Conservation (phyloP, 805 yeast species). For the Diddensiella caesifluorescens region DNA sequence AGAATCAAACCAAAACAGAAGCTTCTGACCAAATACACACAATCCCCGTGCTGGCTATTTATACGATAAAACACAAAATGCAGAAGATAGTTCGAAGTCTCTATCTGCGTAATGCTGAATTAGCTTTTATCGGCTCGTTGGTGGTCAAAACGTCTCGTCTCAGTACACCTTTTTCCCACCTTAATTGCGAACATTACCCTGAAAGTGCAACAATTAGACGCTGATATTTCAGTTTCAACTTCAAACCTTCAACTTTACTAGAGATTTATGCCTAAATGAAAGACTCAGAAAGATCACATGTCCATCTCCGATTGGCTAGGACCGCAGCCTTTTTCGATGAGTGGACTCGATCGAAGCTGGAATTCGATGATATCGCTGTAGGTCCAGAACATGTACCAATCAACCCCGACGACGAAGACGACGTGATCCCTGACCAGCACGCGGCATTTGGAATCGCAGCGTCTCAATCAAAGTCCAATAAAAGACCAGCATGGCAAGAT, state of each 20-base stretch:
- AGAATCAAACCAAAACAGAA: neutral
- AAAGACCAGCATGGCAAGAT: slow-evolving; percentile 22
- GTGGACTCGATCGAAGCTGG: slow-evolving; percentile 30
- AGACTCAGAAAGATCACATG: slow-evolving; percentile 32
- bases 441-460: slow-evolving; percentile 20
- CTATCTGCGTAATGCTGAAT: no score
- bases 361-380: slow-evolving; percentile 26
- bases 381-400: slow-evolving; percentile 22
- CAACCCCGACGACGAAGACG: slow-evolving; percentile 26
- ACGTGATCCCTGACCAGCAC: slow-evolving; percentile 21
- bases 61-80: neutral
- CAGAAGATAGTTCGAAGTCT: neutral
- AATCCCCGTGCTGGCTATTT: no score
- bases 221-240: no score
- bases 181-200: no score
- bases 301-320: slow-evolving; percentile 27
- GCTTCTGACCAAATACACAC: neutral
- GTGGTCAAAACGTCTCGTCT: no score
- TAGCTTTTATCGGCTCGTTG: no score
- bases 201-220: no score
- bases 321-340: slow-evolving; percentile 27
- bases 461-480: slow-evolving; percentile 8
- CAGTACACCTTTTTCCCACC: no score
- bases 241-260: no score
- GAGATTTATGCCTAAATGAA: slow-evolving; percentile 11